Percentiles rank a stretch among this genome's conserved stretches.
Evolutionary conservation across 495 filamentous ascomycete species (phyloP).

Genomic region (Evansstolkia leycettana): DNA sequence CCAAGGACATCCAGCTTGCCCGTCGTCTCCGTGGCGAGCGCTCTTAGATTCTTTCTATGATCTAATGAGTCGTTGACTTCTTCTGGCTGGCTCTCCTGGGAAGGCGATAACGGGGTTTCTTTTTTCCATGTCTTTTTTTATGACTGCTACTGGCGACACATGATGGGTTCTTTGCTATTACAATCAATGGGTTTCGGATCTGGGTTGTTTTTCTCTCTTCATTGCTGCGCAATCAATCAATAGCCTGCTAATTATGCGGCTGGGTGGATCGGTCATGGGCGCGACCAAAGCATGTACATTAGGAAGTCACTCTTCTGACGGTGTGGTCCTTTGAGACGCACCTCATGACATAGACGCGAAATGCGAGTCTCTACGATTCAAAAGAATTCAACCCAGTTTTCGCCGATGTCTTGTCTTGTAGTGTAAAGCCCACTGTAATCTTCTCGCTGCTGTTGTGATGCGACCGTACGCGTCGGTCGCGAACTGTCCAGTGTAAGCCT

Average conservation of each 20-base stretch:
- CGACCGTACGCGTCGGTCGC: too few relatives aligned
- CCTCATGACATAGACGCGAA: conserved; percentile 10
- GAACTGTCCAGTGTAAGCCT: too few relatives aligned
- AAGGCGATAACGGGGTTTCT: conserved; percentile 37
- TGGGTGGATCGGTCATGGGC: conserved; percentile 29
- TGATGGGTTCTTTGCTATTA: conserved; percentile 35
- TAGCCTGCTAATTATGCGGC: conserved; percentile 19
- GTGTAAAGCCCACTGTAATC: neutral
- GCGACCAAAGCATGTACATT: conserved; percentile 31
- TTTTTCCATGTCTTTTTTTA: conserved; percentile 21
- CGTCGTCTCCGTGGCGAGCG: conserved; percentile 95
- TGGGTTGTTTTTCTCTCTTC: conserved; percentile 28
- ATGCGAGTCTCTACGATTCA: neutral
- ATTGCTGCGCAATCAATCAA: conserved; percentile 20
- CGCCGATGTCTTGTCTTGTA: neutral
- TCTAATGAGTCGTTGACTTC: conserved; percentile 17
- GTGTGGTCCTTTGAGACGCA: conserved; percentile 22
- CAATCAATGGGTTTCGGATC: conserved; percentile 34
- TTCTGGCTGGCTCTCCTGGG: conserved; percentile 28
- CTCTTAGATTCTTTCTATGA: conserved; percentile 37
- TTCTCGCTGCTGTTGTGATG: too few relatives aligned
- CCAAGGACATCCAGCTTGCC: conserved; percentile 95
- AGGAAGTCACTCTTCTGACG: conserved; percentile 16
- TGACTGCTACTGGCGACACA: conserved; percentile 38
- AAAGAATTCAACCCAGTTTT: neutral